phyloP scores from a whole-genome alignment of 345 rosid genomes.

The Rhizophora apiculata region DNA sequence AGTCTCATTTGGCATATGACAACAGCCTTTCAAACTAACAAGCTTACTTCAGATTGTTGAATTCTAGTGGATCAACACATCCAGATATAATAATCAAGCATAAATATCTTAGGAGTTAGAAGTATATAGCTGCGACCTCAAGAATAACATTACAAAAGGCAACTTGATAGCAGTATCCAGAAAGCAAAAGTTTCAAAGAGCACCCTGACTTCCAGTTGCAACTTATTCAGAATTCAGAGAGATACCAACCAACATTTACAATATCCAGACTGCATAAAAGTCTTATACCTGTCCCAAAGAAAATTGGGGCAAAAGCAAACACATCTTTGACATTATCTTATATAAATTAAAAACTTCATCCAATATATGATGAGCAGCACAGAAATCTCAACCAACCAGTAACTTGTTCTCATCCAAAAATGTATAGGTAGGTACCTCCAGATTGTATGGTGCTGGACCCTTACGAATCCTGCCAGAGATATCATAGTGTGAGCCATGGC shows the following conservation, averaged over 20 bases:
- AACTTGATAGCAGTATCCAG: too few relatives aligned
- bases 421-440: constrained; percentile 87
- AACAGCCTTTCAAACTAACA: too few relatives aligned
- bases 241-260: not conserved
- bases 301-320: not conserved
- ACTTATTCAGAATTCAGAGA: constrained; percentile 1
- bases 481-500: constrained; percentile 95
- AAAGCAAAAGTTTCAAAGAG: not conserved
- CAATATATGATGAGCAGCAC: not conserved
- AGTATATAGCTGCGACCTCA: not conserved
- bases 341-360: not conserved
- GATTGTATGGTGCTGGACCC: constrained; percentile 91
- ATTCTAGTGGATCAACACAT: not conserved
- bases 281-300: not conserved
- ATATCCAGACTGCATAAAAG: not conserved
- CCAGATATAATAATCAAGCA: not conserved
- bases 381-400: constrained; percentile 58
- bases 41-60: not conserved
- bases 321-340: not conserved
- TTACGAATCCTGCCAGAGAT: constrained; percentile 90
- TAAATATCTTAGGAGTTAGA: not conserved
- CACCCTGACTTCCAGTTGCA: not conserved
- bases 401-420: constrained; percentile 85
- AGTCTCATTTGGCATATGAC: too few relatives aligned
- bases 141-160: not conserved